Evolutionary conservation across 2,329 filamentous ascomycete genomes (phyloP), one percentile per base, ranked within the genome.

Genomic region (Fusarium sp.): DNA sequence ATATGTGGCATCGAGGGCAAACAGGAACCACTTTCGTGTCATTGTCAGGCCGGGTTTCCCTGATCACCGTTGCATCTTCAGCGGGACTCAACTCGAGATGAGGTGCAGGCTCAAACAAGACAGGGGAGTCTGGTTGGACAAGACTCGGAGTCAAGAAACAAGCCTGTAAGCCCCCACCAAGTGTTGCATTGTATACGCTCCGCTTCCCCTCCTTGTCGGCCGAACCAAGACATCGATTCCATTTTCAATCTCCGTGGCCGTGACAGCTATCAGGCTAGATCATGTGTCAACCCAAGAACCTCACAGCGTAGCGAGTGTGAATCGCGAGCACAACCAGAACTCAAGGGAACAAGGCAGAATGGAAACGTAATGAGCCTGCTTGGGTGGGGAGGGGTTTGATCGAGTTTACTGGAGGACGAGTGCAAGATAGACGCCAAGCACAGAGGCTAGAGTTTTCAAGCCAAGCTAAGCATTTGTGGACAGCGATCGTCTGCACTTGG

Each of bases 41-140:
- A 66, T 74, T 75, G 30, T 47, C 67, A 69, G 43, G 50, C 59
- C 47, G 64, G 47, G 65, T 42, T 64, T 69, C 63, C 73, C 72
- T 74, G 68, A 73, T 73, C 69, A 74, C 63, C 71, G 71, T 73
- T 74, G 71, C 71, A 73, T 74, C 68, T 71, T 57, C 54, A 44
- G 71, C 63, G 71, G 71, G 59, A 67, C 63, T 69, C 52, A 37
- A 60, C 52, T 72, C 60, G 28, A 57, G 64, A 74, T 74, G 71
- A 74, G 72, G 46, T 74, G 72, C 72, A 74, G 72, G 49, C 59
- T 56, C 46, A 43, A 37, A 25, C 43, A 49, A 37, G 32, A 44
- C 54, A 60, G 63, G 70, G 72, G 60, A 63, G 52, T 61, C 61
- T 56, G 52, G 59, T 74, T 72, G 70, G 50, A 69, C 52, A 60